A percentile compares a stretch with the other conserved stretches of the same genome.
These are phyloP conservation scores for Malbranchea zuffiana DNA, from an alignment of 2,329 filamentous ascomycete genomes.

Conservation along the genomic window DNA sequence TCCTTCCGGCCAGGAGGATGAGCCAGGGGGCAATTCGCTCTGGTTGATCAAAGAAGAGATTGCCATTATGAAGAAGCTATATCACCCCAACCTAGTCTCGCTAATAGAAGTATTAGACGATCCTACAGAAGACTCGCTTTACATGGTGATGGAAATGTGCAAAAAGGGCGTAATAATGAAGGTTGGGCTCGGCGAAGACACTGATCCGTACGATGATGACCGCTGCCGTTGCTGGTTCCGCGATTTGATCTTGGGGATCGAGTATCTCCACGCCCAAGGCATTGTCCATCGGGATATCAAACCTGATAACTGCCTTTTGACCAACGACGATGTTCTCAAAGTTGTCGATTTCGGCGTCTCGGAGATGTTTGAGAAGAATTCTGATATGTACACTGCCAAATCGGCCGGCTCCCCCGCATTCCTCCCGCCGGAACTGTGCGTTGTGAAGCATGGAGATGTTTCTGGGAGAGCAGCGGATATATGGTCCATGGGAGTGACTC, in stretches of 20 bases:
- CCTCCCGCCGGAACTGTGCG: constrained; percentile 82
- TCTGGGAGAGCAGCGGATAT: constrained; percentile 86
- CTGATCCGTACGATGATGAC: constrained; percentile 72
- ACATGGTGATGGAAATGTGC: constrained; percentile 99
- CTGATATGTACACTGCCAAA: constrained; percentile 82
- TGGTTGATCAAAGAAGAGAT: constrained; percentile 91
- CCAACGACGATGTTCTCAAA: constrained; percentile 84
- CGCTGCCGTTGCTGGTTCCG: constrained; percentile 84
- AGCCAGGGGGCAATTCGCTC: constrained; percentile 57
- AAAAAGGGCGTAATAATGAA: constrained; percentile 97
- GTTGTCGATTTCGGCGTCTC: constrained; percentile 98
- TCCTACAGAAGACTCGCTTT: constrained; percentile 86
- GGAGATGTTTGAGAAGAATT: constrained; percentile 89
- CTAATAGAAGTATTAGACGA: constrained; percentile 93
- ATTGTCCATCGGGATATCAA: constrained; percentile 97
- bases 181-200: constrained; percentile 72
- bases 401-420: constrained; percentile 93
- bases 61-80: constrained; percentile 97
- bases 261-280: constrained; percentile 89
- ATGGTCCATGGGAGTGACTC: constrained; percentile 95
- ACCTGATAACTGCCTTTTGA: constrained; percentile 87
- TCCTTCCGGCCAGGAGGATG: constrained; percentile 40
- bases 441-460: constrained; percentile 72
- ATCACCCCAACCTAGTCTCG: constrained; percentile 87
- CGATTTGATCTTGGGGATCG: constrained; percentile 86